These are phyloP conservation scores for Lippia alba DNA, from an alignment of 305 asterid genomes.

Conservation along the genomic window DNA sequence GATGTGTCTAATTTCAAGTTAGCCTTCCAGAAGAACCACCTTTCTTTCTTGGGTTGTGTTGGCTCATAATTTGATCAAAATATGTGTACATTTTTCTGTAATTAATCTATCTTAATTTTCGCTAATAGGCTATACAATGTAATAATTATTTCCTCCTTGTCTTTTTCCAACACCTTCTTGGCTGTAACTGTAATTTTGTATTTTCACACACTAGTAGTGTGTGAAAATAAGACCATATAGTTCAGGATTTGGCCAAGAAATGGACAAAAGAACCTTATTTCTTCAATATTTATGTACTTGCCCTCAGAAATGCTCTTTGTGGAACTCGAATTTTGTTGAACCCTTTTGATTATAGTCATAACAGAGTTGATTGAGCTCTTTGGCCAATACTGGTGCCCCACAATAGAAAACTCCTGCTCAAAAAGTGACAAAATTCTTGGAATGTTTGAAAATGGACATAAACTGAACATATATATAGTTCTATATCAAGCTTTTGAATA, in stretches of 20 bases:
- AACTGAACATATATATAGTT: background rate
- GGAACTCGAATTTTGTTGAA: slow-evolving; percentile 89
- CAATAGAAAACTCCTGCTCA: slow-evolving; percentile 93
- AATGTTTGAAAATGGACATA: slow-evolving; percentile 20
- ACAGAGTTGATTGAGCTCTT: slow-evolving; percentile 73
- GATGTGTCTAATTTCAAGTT: background rate
- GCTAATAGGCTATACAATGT: slow-evolving; percentile 39
- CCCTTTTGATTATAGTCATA: slow-evolving; percentile 83
- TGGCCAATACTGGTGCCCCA: slow-evolving; percentile 84
- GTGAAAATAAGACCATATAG: slow-evolving; percentile 24
- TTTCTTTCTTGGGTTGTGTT: slow-evolving; percentile 28
- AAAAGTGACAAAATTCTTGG: slow-evolving; percentile 11
- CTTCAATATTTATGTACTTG: slow-evolving; percentile 1
- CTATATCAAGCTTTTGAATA: slow-evolving; percentile 4
- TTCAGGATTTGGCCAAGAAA: slow-evolving; percentile 32
- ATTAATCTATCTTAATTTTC: slow-evolving; percentile 34
- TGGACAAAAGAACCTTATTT: slow-evolving; percentile 24
- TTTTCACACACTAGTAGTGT: slow-evolving; percentile 5
- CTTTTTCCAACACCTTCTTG: slow-evolving; percentile 5
- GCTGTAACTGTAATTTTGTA: slow-evolving; percentile 17
- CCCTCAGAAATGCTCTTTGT: slow-evolving; percentile 80
- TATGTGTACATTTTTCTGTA: slow-evolving; percentile 40
- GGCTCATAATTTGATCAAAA: slow-evolving; percentile 35
- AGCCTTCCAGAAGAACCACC: slow-evolving; percentile 29
- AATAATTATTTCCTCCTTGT: slow-evolving; percentile 33